Conservation (phyloP, 805 yeast genomes). For the Jamesozyma spencerorum region DNA sequence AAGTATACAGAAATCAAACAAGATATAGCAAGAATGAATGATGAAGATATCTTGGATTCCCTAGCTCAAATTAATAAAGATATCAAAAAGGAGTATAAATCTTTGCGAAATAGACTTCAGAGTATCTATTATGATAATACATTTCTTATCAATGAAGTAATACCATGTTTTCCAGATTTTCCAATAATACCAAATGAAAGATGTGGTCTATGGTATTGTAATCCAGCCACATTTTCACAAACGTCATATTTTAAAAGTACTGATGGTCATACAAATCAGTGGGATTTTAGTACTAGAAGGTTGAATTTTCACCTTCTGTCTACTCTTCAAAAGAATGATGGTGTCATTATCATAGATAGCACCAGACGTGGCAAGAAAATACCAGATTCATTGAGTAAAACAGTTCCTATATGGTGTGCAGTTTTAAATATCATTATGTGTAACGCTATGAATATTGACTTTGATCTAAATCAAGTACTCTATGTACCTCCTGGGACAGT, state of each 20-base stretch:
- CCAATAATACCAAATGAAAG: slow-evolving; percentile 68
- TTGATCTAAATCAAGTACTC: slow-evolving; percentile 30
- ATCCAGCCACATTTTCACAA: slow-evolving; percentile 34
- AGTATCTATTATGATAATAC: slow-evolving; percentile 59
- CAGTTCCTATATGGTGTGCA: slow-evolving; percentile 88
- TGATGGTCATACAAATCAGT: slow-evolving; percentile 77
- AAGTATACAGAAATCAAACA: background rate
- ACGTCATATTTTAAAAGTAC: slow-evolving; percentile 79
- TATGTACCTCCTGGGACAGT: slow-evolving; percentile 46
- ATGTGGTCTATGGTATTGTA: slow-evolving; percentile 81
- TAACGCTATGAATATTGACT: slow-evolving; percentile 18
- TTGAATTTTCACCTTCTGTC: slow-evolving; percentile 65
- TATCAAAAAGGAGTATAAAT: slow-evolving; percentile 41
- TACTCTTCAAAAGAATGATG: slow-evolving; percentile 34
- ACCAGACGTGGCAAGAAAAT: slow-evolving; percentile 76
- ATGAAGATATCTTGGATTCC: slow-evolving; percentile 1
- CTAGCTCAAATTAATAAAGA: slow-evolving; percentile 30
- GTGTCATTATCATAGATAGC: slow-evolving; percentile 65
- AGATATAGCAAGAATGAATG: background rate
- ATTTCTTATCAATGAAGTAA: slow-evolving; percentile 34
- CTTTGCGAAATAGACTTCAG: slow-evolving; percentile 51
- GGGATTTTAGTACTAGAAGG: slow-evolving; percentile 70
- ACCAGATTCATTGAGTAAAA: slow-evolving; percentile 82
- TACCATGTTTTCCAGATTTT: slow-evolving; percentile 31
- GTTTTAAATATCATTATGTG: slow-evolving; percentile 52